Evolutionary conservation across 1,139 yeast genomes (phyloP), one percentile per base, ranked within the genome.

Genomic region (Saccharomyces hybrid): DNA sequence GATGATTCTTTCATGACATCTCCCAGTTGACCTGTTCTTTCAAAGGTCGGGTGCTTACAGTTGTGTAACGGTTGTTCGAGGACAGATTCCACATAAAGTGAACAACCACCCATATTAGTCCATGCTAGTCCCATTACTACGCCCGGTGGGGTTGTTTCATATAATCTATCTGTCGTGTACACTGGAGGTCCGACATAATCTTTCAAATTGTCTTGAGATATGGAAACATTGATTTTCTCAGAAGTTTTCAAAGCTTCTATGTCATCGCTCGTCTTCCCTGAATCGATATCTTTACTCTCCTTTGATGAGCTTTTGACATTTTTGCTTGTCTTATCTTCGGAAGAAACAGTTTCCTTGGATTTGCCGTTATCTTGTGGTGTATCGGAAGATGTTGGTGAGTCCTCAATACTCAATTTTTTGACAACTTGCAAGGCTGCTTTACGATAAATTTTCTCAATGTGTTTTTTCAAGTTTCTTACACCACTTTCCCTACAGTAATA

Each of bases 1-100:
- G 96, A 88, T 5, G 97, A 88, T 74, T 93, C 99, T 68, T 90
- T 90, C 97, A 93, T 93, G 46, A 93, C 97, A 66, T 93, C 98
- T 61, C 96, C 97, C 61, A 93, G 79, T 67, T 90, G 91, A 64
- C 99, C 99, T 2, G 99, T 93, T 44, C 91, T 76, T 55, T 82
- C 82, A 56, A 86, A 71, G 5, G 70, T 61, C 34, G 77, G 71
- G 16, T 84, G 79, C 31, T 85, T 86, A 29, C 70, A 62, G 52
- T 70, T 67, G 38, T 79, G 75, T 54, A 90, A 77, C 0, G 96
- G 84, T 68, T 88, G 91, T 59, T 95, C 95, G 59, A 90, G 77
- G 16, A 91, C 95, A 9, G 97, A 88, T 70, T 95, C 99, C 54
- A 93, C 91, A 70, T 91, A 93, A 66, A 95, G 78, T 0, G 97